Evolutionary conservation across 2,329 filamentous ascomycete species (phyloP).

Genomic region (Cytospora leucostoma): DNA sequence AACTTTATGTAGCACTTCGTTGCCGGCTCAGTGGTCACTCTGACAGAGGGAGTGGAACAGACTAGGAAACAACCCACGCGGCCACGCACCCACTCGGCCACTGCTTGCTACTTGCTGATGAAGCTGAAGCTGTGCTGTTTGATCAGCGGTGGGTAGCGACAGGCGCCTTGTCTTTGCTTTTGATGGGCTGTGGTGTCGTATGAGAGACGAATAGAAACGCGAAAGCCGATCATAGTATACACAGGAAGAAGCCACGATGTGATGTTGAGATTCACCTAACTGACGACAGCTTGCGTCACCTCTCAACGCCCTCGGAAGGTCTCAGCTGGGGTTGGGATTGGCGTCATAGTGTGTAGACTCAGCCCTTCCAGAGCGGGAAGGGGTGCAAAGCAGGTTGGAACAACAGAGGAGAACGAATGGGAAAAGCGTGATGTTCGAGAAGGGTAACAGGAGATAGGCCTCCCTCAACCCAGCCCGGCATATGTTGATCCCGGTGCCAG

Average conservation of each 20-base stretch:
- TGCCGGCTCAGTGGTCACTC: not conserved
- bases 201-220: slow-evolving; percentile 10
- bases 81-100: not conserved
- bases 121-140: slow-evolving; percentile 3
- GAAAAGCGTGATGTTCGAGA: slow-evolving; percentile 11
- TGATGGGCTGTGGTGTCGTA: not conserved
- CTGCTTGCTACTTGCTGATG: too few species aligned
- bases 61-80: slow-evolving; percentile 8
- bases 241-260: not conserved
- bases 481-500: slow-evolving; percentile 1
- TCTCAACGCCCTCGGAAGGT: not conserved
- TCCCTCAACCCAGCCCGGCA: slow-evolving; percentile 15
- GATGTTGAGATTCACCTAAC: slow-evolving; percentile 13
- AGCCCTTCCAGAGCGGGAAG: slow-evolving; percentile 14
- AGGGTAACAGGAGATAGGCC: slow-evolving; percentile 12
- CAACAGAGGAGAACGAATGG: slow-evolving; percentile 10
- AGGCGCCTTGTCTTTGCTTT: slow-evolving; percentile 1
- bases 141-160: slow-evolving; percentile 10
- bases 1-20: slow-evolving; percentile 1
- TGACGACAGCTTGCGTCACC: slow-evolving; percentile 25
- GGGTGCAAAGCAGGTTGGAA: slow-evolving; percentile 15
- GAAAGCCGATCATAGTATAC: not conserved
- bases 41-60: not conserved
- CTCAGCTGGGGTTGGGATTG: slow-evolving; percentile 12
- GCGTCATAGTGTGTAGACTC: slow-evolving; percentile 20